Conservation (phyloP, 139 green algal species). For the Zygnema cylindricum region DNA sequence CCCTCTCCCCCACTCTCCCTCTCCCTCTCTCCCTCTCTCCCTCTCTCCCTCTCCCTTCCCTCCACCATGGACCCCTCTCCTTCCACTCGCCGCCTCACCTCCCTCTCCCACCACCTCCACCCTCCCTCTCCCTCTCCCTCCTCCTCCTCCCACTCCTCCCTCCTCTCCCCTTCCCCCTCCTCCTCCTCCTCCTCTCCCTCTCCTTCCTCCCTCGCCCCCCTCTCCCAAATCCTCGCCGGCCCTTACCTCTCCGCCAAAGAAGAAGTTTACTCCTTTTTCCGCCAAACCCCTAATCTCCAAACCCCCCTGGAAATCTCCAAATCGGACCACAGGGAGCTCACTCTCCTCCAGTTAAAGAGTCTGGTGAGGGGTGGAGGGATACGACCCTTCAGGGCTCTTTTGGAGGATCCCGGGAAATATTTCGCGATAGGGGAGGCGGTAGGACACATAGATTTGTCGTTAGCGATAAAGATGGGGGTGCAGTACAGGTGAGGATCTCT, state of each 20-base stretch:
- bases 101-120: not conserved
- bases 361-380: slow-evolving; percentile 32
- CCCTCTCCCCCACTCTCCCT: too few relatives aligned
- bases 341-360: slow-evolving; percentile 28
- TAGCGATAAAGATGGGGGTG: slow-evolving; percentile 61
- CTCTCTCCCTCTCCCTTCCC: not conserved
- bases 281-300: slow-evolving; percentile 21
- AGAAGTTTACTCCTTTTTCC: slow-evolving; percentile 45
- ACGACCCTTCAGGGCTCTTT: slow-evolving; percentile 4
- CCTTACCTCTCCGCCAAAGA: slow-evolving; percentile 41
- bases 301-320: slow-evolving; percentile 59
- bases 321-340: slow-evolving; percentile 48
- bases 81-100: too few relatives aligned
- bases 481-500: slow-evolving; percentile 57
- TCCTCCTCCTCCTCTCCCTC: not conserved
- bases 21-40: not conserved
- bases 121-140: not conserved
- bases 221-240: slow-evolving; percentile 44
- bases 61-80: not conserved
- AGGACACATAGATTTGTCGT: slow-evolving; percentile 52
- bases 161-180: slow-evolving; percentile 12
- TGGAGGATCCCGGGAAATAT: slow-evolving; percentile 47
- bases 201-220: not conserved
- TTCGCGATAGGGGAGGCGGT: slow-evolving; percentile 50
- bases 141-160: too few relatives aligned